These are phyloP conservation scores for Microstroma glucosiphilum DNA, from an alignment of 1,284 basidiomycete genomes.

Conservation along the genomic window DNA sequence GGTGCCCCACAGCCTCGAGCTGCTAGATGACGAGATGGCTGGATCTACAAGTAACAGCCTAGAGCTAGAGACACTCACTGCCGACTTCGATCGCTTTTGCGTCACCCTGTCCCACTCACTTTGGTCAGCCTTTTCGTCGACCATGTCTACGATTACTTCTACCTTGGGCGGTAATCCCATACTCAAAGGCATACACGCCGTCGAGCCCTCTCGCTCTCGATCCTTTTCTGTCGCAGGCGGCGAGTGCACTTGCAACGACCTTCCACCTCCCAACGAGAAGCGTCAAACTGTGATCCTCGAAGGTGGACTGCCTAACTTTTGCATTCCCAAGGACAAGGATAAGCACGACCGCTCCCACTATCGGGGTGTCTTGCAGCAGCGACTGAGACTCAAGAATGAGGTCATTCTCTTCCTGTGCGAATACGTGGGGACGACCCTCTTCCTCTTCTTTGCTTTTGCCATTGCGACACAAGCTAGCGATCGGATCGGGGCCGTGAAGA, in stretches of 20 bases:
- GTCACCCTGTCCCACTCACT: no score
- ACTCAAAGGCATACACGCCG: no score
- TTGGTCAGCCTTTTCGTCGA: no score
- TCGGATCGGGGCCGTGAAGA: conserved; percentile 15
- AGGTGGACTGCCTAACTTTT: not conserved
- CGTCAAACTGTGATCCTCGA: conserved; percentile 2
- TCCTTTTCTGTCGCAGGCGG: no score
- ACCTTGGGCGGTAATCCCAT: no score
- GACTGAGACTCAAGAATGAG: conserved; percentile 56
- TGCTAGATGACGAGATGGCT: no score
- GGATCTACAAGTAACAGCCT: no score
- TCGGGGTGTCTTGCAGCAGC: not conserved
- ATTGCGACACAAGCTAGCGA: conserved; percentile 32
- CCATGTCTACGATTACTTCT: no score
- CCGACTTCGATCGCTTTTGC: no score
- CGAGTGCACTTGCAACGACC: not conserved
- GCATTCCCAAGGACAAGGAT: not conserved
- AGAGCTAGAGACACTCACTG: no score
- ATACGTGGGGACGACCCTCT: conserved; percentile 54
- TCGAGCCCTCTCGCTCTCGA: no score
- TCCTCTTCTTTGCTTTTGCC: conserved; percentile 37
- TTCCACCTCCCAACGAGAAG: not conserved
- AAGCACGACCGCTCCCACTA: not conserved
- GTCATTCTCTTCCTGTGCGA: conserved; percentile 54
- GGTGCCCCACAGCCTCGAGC: no score